Evolutionary conservation across 257 asterid species (phyloP), one percentile per base, ranked within the genome.

Genomic region (Paulownia fortunei): DNA sequence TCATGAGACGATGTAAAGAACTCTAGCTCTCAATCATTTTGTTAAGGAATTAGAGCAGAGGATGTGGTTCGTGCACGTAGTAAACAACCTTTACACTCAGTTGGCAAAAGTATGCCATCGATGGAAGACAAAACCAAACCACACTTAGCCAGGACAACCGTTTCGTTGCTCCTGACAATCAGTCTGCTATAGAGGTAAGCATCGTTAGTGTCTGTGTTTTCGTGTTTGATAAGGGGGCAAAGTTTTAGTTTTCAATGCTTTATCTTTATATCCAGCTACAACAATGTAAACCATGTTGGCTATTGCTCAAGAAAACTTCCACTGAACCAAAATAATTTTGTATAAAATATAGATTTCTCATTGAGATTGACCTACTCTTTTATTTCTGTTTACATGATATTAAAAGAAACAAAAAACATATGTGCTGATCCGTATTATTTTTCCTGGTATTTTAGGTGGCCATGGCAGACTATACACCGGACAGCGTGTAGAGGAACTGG

Each of bases 341-440:
- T 41, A 39, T 8, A 19, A 13, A 23, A 9, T 1, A 37, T 6
- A 69, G 0, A 18, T 39, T 39, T 23, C 16, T 8, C 58, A 55
- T 73, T 65, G 66, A 73, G 49, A 66, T 54, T 52, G 69, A 67
- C 23, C 47, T 80, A 54, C 70, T 64, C 75, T 72, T 79, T 73
- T 15, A 24, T 73, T 44, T 32, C 70, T 0, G 27, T n/a, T 42
- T 79, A 65, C 65, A 73, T 32, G 6, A 58, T 59, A 23, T 27
- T 49, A 8, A 46, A 23, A 59, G 0, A 34, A 24, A 61, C 36
- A 18, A 49, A 2, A 26, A 61, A 39, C 54, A 78, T 59, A 18
- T 32, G 8, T 52, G 44, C 26, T 55, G 30, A 6, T 49, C 19
- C 6, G 32, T 42, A 32, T 63, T 79, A 71, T 61, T 79, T 58